Percentiles rank a stretch among this genome's conserved stretches.
Evolutionary conservation across 2,329 filamentous ascomycete genomes (phyloP).

Genomic region (Leptographium radiaticola): DNA sequence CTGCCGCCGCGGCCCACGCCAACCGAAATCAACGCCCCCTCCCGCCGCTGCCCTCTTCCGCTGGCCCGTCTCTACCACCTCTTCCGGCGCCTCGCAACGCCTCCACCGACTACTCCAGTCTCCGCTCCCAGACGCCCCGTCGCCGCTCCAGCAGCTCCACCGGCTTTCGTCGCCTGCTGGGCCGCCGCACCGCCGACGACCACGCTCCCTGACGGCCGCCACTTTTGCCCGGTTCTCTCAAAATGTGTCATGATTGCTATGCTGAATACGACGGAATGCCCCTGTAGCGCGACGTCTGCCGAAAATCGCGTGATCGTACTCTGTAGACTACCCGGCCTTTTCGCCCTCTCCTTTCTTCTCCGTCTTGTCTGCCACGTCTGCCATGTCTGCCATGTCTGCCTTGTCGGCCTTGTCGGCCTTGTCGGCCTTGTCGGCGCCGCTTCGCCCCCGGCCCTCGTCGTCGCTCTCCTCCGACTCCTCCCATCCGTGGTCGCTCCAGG

Average conservation of each 20-base stretch:
- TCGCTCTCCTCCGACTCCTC: constrained; percentile 38
- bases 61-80: too few relatives aligned
- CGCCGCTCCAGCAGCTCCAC: constrained; percentile 1
- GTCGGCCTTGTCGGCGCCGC: not conserved
- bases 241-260: not conserved
- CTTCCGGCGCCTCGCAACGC: not conserved
- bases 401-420: not conserved
- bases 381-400: not conserved
- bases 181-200: constrained; percentile 3
- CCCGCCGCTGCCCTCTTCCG: too few relatives aligned
- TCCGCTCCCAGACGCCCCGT: not conserved
- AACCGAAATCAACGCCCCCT: too few relatives aligned
- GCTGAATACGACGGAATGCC: not conserved
- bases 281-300: too few relatives aligned
- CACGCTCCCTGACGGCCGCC: too few relatives aligned
- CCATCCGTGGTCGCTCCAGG: constrained; percentile 56
- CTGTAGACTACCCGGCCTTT: too few relatives aligned
- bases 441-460: not conserved
- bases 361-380: not conserved
- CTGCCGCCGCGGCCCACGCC: too few relatives aligned
- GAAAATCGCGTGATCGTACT: too few relatives aligned
- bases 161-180: constrained; percentile 11
- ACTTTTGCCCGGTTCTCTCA: not conserved
- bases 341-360: not conserved
- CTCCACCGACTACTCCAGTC: too few relatives aligned